phyloP scores from a whole-genome alignment of 2,329 filamentous ascomycete genomes.

The Xylaria sp. region DNA sequence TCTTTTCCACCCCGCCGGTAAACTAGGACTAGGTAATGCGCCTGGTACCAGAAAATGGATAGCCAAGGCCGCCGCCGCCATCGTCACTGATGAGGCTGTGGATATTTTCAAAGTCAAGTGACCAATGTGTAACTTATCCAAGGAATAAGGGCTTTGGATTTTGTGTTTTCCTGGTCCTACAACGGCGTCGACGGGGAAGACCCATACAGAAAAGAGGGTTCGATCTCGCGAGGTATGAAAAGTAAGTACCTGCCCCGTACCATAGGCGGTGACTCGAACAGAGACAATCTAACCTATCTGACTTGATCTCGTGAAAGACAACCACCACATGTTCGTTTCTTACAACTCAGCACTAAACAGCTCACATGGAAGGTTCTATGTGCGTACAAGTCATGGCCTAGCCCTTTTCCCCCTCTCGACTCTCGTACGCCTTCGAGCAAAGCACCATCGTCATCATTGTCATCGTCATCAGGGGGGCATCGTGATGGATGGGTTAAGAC shows the following conservation, averaged over 20 bases:
- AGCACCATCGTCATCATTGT: neutral
- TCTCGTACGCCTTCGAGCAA: neutral
- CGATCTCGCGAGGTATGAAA: neutral
- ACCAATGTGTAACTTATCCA: neutral
- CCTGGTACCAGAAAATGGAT: neutral
- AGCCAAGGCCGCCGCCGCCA: neutral
- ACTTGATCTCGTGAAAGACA: neutral
- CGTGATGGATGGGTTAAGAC: no score
- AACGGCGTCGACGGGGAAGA: neutral
- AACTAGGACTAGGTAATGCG: neutral
- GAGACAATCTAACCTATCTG: neutral
- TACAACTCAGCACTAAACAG: neutral
- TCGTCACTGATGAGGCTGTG: neutral
- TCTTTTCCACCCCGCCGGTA: slow-evolving; percentile 1
- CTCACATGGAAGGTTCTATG: neutral
- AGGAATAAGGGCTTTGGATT: neutral
- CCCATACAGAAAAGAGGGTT: neutral
- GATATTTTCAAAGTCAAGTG: neutral
- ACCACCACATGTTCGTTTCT: neutral
- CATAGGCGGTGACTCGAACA: neutral
- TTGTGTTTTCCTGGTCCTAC: neutral
- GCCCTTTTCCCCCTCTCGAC: neutral
- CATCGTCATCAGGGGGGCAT: no score
- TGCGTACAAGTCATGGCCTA: neutral
- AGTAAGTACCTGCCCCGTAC: neutral